phyloP scores from a whole-genome alignment of 805 yeast genomes.

The Lachancea fermentati region DNA sequence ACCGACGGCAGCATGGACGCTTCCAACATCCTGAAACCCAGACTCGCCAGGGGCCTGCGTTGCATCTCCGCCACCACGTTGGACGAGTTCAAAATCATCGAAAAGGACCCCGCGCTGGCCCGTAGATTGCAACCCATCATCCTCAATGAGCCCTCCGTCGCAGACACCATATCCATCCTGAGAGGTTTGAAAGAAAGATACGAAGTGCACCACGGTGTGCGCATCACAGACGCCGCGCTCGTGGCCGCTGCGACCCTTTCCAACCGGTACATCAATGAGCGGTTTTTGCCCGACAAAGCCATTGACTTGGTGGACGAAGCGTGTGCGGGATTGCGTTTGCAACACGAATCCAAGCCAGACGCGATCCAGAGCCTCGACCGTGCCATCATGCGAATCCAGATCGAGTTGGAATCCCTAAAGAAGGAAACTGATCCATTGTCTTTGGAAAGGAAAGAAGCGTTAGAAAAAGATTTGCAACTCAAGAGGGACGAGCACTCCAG shows the following conservation, averaged over 20 bases:
- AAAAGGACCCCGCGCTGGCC: constrained; percentile 93
- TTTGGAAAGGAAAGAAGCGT: constrained; percentile 64
- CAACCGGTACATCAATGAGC: constrained; percentile 84
- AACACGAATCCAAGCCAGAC: constrained; percentile 96
- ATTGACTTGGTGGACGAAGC: constrained; percentile 97
- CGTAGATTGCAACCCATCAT: constrained; percentile 88
- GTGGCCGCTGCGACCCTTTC: constrained; percentile 91
- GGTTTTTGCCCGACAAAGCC: constrained; percentile 93
- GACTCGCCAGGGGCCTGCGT: constrained; percentile 87
- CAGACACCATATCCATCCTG: constrained; percentile 84
- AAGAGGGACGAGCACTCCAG: constrained; percentile 63
- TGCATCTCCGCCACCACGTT: constrained; percentile 96
- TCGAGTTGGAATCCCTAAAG: constrained; percentile 87
- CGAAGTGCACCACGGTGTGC: constrained; percentile 97
- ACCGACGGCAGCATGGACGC: constrained; percentile 96
- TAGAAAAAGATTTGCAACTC: constrained; percentile 59
- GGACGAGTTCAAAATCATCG: constrained; percentile 92
- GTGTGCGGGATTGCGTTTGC: constrained; percentile 87
- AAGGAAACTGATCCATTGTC: constrained; percentile 89
- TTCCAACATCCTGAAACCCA: constrained; percentile 86
- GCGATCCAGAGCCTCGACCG: constrained; percentile 86
- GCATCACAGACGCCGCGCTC: constrained; percentile 85
- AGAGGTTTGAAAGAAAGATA: constrained; percentile 91
- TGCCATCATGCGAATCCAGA: constrained; percentile 85
- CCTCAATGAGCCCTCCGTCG: constrained; percentile 82